These are phyloP conservation scores for Fraxinus baroniana DNA, from an alignment of 305 asterid species.

Conservation along the genomic window DNA sequence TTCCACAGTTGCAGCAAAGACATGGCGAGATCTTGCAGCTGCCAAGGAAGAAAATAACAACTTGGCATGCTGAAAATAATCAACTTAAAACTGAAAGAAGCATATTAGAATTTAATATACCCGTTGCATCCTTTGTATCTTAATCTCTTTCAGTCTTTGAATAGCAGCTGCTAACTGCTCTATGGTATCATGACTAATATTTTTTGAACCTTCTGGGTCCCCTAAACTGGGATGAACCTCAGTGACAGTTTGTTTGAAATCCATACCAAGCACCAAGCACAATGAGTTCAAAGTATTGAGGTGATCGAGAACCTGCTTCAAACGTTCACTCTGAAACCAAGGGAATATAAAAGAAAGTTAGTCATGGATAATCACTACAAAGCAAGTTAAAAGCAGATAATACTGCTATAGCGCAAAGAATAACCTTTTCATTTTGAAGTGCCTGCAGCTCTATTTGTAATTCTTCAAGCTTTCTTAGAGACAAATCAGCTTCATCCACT, in stretches of 20 bases:
- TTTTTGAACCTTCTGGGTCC: conserved; percentile 65
- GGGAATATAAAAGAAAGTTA: background rate
- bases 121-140: conserved; percentile 81
- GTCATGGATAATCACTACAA: conserved; percentile 11
- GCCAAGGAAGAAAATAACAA: conserved; percentile 7
- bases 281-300: conserved; percentile 62
- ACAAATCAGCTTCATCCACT: conserved; percentile 74
- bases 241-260: conserved; percentile 62
- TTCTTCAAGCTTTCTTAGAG: conserved; percentile 80
- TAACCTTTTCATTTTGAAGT: conserved; percentile 83
- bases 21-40: conserved; percentile 94
- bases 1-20: conserved; percentile 95
- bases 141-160: conserved; percentile 62
- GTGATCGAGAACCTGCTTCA: conserved; percentile 69
- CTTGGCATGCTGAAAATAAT: background rate
- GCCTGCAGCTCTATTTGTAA: conserved; percentile 72
- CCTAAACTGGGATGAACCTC: conserved; percentile 87
- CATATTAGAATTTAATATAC: conserved; percentile 34
- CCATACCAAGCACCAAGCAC: conserved; percentile 90
- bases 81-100: background rate
- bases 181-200: conserved; percentile 67
- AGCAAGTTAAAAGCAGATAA: conserved; percentile 3
- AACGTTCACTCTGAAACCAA: conserved; percentile 80
- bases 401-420: conserved; percentile 14
- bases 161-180: conserved; percentile 59